Evolutionary conservation across 2,329 filamentous ascomycete genomes (phyloP), one percentile per base, ranked within the genome.

Genomic region (Xylaria hypoxylon): DNA sequence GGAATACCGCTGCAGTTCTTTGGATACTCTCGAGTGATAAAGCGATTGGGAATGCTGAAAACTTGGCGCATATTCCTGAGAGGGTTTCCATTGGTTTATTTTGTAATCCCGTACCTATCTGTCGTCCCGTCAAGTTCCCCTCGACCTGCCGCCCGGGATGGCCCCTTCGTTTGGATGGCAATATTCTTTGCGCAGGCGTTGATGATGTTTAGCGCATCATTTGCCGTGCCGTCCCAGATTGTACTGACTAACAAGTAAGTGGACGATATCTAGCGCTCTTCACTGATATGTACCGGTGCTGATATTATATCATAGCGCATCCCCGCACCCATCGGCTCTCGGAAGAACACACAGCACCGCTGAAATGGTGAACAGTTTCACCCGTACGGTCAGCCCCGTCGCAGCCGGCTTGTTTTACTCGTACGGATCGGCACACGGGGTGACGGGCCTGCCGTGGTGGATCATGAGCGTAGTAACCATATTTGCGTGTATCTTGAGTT

Each of bases 211-310:
- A 66, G 58, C 38, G 53, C 64, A 24, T 57, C 64, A 42, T 62
- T 66, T 52, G 64, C 59, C 4, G 64, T 66, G 6, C 64, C 64
- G 13, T 66, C 64, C 3, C 64, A 66, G 15, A 62, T 62, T 7
- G 64, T 66, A 45, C 45, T 66, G 22, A 66, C 64, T 38, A 66
- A 66, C 19, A 66, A 66, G 64, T 66, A 58, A 65, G 63, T 62
- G n/a, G 10, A 51, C n/a, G 11, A 38, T 22, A 28, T n/a, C 22
- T 47, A 5, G 38, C 10, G 5, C 22, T 38, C 17, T 52, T 48
- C 17, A 11, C 11, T 55, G 22, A 17, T 31, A 17, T 28, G 7
- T 17, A 47, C 8, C 11, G n/a, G 8, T 42, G 31, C 47, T 60
- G 17, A 62, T 15, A 53, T 10, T 26, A 6, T 11, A 26, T 24